Percentiles rank a stretch among this genome's conserved stretches.
Evolutionary conservation across 2,329 filamentous ascomycete genomes (phyloP).

Genomic region (Penicillium sp.): DNA sequence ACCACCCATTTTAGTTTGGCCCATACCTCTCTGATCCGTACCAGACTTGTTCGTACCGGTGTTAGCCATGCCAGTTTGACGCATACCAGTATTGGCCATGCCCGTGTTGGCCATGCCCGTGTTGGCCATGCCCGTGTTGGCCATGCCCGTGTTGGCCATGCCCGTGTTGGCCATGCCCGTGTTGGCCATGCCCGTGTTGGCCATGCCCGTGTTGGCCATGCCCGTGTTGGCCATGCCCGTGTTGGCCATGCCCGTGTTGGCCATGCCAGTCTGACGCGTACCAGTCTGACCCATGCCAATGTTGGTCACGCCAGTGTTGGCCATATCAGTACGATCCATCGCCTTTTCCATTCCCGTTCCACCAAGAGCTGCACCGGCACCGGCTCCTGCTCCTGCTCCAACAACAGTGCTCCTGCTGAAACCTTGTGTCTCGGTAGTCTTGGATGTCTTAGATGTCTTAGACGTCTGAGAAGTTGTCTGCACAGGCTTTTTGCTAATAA

Average conservation of each 20-base stretch:
- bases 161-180: neutral
- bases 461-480: neutral
- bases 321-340: neutral
- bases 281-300: conserved; percentile 1
- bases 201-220: neutral
- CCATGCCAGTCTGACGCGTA: conserved; percentile 1
- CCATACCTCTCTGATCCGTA: conserved; percentile 13
- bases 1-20: conserved; percentile 2
- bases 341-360: neutral
- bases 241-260: conserved; percentile 3
- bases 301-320: neutral
- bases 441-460: neutral
- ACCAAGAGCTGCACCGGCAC: neutral
- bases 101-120: neutral
- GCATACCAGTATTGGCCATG: neutral
- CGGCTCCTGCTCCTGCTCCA: neutral
- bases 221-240: neutral
- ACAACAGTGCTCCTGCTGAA: neutral
- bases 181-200: no score
- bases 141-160: neutral
- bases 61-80: neutral
- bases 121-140: conserved; percentile 2
- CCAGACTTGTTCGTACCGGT: neutral
- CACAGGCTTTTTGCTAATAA: conserved; percentile 1
- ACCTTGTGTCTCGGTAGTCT: neutral